Conservation (phyloP, 345 rosid species). For the Clarkia xantiana region DNA sequence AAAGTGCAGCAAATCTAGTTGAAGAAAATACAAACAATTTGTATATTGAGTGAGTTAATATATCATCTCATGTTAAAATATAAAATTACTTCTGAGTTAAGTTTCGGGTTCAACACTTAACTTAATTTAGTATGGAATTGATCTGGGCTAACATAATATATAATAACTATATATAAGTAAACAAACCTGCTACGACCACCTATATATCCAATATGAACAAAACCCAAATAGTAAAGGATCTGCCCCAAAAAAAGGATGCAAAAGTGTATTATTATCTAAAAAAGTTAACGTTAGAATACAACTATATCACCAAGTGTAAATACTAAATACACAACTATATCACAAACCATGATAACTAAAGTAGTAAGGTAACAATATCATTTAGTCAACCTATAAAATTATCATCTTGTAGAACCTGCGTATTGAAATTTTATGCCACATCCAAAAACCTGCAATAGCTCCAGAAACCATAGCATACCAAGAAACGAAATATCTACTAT, state of each 20-base stretch:
- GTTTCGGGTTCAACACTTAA: too few species aligned
- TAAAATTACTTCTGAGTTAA: too few species aligned
- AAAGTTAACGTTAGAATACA: slow-evolving; percentile 51
- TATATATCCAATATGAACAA: slow-evolving; percentile 91
- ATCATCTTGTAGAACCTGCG: slow-evolving; percentile 78
- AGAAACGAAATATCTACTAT: neutral
- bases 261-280: neutral
- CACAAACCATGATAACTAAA: neutral
- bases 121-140: too few species aligned
- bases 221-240: slow-evolving; percentile 86
- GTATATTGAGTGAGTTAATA: too few species aligned
- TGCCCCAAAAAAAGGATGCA: neutral
- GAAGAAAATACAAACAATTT: too few species aligned
- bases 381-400: slow-evolving; percentile 54
- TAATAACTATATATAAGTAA: slow-evolving; percentile 7
- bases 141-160: too few species aligned
- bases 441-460: slow-evolving; percentile 91
- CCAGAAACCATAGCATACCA: slow-evolving; percentile 89
- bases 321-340: neutral
- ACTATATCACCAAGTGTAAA: slow-evolving; percentile 11
- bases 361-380: neutral
- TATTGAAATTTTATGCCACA: slow-evolving; percentile 83
- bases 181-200: slow-evolving; percentile 84
- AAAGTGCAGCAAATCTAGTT: too few species aligned
- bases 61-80: too few species aligned